These are phyloP conservation scores for Cronartium ribicola DNA, from an alignment of 1,284 basidiomycete genomes.

Conservation along the genomic window DNA sequence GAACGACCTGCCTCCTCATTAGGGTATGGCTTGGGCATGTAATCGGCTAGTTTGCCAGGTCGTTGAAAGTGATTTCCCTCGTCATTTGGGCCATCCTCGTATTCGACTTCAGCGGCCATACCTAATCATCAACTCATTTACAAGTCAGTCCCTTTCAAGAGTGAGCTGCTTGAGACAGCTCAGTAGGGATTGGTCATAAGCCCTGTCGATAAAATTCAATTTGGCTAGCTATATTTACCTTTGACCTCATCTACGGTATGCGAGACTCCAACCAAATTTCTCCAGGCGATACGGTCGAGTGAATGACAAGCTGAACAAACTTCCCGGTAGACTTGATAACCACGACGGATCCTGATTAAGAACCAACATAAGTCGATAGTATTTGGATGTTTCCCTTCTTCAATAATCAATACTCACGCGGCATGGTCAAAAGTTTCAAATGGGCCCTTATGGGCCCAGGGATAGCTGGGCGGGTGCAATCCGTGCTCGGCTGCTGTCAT, in stretches of 20 bases:
- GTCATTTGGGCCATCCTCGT: conserved; percentile 91
- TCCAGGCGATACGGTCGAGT: conserved; percentile 98
- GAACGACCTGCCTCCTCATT: conserved; percentile 98
- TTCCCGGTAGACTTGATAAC: conserved; percentile 98
- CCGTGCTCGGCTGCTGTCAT: conserved; percentile 89
- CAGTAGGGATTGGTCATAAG: background rate
- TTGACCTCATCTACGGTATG: conserved; percentile 91
- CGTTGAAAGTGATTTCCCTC: conserved; percentile 97
- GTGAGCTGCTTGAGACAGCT: background rate
- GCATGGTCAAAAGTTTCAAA: conserved; percentile 94
- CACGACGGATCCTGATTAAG: conserved; percentile 76
- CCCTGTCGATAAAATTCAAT: background rate
- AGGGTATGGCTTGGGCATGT: conserved; percentile 90
- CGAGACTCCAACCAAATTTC: conserved; percentile 96
- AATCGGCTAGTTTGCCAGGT: conserved; percentile 94
- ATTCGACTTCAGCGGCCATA: conserved; percentile 96
- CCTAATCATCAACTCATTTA: conserved; percentile 47
- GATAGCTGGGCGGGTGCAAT: conserved; percentile 80
- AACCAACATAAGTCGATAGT: background rate
- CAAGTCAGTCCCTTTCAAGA: background rate
- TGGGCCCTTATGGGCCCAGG: conserved; percentile 83
- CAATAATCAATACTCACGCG: conserved; percentile 48
- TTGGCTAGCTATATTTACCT: conserved; percentile 41
- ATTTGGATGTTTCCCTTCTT: background rate
- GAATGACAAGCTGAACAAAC: conserved; percentile 99